Conservation (phyloP, 2,329 filamentous ascomycete species). For the Ophiosphaerella korrae region DNA sequence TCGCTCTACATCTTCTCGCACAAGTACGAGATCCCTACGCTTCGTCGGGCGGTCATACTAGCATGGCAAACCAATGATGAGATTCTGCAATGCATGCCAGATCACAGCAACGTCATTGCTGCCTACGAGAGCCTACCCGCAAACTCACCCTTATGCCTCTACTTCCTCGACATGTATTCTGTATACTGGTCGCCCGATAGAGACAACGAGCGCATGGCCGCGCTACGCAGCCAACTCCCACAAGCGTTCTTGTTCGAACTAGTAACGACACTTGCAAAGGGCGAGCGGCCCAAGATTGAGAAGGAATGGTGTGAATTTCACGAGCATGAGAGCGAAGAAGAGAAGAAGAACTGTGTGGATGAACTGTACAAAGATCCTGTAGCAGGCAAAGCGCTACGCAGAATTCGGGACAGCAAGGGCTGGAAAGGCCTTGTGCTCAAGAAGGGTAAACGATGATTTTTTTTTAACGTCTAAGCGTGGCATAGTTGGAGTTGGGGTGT, state of each 20-base stretch:
- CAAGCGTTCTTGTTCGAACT: conserved; percentile 43
- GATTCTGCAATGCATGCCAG: conserved; percentile 43
- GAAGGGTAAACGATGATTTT: conserved; percentile 40
- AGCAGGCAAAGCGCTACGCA: conserved; percentile 36
- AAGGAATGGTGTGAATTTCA: conserved; percentile 47
- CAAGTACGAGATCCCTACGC: conserved; percentile 38
- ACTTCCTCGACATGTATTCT: conserved; percentile 45
- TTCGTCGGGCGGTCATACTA: conserved; percentile 39
- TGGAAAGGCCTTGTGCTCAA: conserved; percentile 45
- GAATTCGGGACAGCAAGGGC: conserved; percentile 42
- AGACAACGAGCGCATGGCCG: conserved; percentile 37
- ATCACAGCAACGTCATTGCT: conserved; percentile 45
- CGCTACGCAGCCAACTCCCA: conserved; percentile 39
- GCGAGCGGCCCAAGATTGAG: conserved; percentile 42
- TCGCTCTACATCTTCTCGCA: conserved; percentile 42
- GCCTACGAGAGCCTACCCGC: conserved; percentile 40
- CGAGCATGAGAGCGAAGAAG: conserved; percentile 40
- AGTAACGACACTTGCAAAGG: conserved; percentile 38
- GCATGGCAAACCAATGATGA: conserved; percentile 46
- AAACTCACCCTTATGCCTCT: conserved; percentile 37
- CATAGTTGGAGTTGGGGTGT: conserved; percentile 1
- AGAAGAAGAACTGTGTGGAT: conserved; percentile 41
- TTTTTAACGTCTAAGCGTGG: background rate
- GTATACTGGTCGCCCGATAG: conserved; percentile 45
- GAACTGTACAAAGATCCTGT: conserved; percentile 37